Base-by-base conservation (phyloP, 495 filamentous ascomycete genomes). In the Podospora conica region DNA sequence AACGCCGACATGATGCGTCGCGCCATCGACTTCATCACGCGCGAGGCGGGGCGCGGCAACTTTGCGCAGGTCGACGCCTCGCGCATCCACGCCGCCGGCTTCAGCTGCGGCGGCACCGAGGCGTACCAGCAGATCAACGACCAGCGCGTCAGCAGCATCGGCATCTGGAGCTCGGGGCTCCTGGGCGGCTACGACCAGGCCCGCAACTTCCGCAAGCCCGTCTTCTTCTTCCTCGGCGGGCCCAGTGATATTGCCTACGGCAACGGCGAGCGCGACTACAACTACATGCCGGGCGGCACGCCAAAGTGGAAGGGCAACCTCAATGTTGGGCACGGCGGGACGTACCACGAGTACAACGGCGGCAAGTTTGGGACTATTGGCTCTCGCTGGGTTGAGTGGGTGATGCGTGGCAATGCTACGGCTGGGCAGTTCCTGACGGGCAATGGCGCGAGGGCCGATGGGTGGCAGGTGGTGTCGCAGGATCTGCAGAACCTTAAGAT, bases 61-160 rank as follows among this genome's bases (percentile, higher is more conserved):
- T 74, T 64, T 53, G 70, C 70, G 31, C 60, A 67, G n/a, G 65
- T 74, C 11, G 74, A 77, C 29, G 59, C 66, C 5, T 66, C 64
- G 33, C 40, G 65, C 11, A 70, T 77, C 63, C 53, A 58, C 54
- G 75, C 69, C 25, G 73, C 71, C 29, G 73, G 73, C 53, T 63
- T 65, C 55, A 66, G 61, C 61, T 75, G 73, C 59, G 71, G 71
- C 40, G 73, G 74, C 48, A 22, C 75, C 18, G 75, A 77, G 66
- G 74, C 74, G 1, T 71, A 72, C 63, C 67, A 33, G 18, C 24
- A 61, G 60, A 64, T 48, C 53, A 61, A 64, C 40, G 70, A 75
- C 59, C 21, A 40, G 15, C 66, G 68, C 12, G 72, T 75, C n/a
- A 28, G 31, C 56, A 60, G 60, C 53, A 56, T 77, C 23, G 75